phyloP scores from a whole-genome alignment of 495 filamentous ascomycete species.

The Aspergillus asperescens region DNA sequence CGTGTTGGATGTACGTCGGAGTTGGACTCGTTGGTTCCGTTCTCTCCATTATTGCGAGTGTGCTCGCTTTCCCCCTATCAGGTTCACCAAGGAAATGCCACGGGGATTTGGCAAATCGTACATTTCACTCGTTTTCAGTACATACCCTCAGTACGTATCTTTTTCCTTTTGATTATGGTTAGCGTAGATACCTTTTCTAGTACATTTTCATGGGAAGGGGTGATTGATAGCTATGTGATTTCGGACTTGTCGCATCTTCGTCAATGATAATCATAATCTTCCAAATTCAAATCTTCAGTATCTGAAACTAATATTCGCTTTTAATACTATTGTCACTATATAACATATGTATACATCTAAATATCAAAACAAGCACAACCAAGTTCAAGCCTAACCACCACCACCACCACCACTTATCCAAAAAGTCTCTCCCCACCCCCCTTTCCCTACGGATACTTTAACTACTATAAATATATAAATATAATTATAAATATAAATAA shows the following conservation, averaged over 20 bases:
- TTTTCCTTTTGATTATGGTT: constrained; percentile 14
- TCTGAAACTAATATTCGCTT: not conserved
- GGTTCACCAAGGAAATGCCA: too few relatives aligned
- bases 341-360: not conserved
- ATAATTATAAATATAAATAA: not conserved
- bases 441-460: not conserved
- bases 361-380: not conserved
- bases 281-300: not conserved
- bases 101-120: not conserved
- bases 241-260: constrained; percentile 4
- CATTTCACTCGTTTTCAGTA: constrained; percentile 6
- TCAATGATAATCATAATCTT: constrained; percentile 3
- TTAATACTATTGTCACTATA: not conserved
- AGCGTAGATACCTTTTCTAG: constrained; percentile 16
- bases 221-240: constrained; percentile 2
- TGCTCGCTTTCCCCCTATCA: not conserved
- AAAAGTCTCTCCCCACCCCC: too few relatives aligned
- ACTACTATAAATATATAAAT: too few relatives aligned
- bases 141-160: constrained; percentile 8
- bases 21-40: not conserved
- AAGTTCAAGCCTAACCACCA: not conserved
- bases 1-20: constrained; percentile 1
- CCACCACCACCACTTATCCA: not conserved
- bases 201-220: constrained; percentile 9
- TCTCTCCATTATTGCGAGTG: not conserved